Evolutionary conservation across 495 filamentous ascomycete species (phyloP), one percentile per base, ranked within the genome.

Genomic region (Glarea lozoyensis): DNA sequence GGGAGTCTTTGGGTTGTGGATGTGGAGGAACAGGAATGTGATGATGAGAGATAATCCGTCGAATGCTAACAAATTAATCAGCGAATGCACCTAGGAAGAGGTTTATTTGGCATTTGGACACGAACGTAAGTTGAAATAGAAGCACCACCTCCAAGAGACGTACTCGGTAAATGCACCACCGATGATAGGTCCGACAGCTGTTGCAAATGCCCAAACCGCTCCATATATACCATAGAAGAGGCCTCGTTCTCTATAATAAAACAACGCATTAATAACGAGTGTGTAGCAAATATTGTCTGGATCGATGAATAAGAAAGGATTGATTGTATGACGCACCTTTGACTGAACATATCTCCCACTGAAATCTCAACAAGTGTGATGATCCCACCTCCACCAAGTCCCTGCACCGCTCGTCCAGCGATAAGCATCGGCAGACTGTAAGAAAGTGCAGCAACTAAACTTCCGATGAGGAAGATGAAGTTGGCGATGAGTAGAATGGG

Each of bases 101-200:
- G 18, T 10, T 19, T 10, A 76, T n/a, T n/a, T n/a, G n/a, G n/a
- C n/a, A n/a, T n/a, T n/a, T n/a, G n/a, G n/a, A 49, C 5, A 84
- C 74, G 15, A 72, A 75, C 69, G n/a, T n/a, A n/a, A 59, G 51
- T 88, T 46, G 23, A 50, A 19, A 3, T 76, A 87, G 61, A 90
- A 88, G 53, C 84, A 89, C 85, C 84, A 89, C 37, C 86, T 62
- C 86, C 86, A 92, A 1, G 74, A 71, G 4, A 67, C 63, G 37
- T 61, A 59, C 23, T 79, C 69, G 2, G 73, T 75, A 50, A 79
- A 78, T 2, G 58, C 75, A 37, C 76, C 75, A 5, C 76, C 75
- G 12, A 79, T 60, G 18, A 90, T 65, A 10, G 84, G 85, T n/a
- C 84, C 85, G 6, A 86, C 54, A 9, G 79, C 76, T 38, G 74